These are phyloP conservation scores for Takakia lepidozioides DNA, from an alignment of 225 moss, liverwort and hornwort genomes.

Conservation along the genomic window DNA sequence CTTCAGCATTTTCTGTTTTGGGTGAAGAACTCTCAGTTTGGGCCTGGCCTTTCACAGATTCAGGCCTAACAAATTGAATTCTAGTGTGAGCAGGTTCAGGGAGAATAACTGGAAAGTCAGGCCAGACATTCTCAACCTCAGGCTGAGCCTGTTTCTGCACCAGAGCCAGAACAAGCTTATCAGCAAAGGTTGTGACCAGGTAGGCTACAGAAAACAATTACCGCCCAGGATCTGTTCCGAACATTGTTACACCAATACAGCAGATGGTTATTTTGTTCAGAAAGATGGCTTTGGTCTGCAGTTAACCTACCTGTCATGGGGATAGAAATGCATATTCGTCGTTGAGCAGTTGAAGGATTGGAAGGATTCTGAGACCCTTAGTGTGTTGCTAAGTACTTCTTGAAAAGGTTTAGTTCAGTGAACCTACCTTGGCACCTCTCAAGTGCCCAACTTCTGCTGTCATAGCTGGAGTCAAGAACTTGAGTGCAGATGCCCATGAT, in stretches of 20 bases:
- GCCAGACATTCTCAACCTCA: slow-evolving; percentile 36
- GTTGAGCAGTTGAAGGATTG: too few relatives aligned
- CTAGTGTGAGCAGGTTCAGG: slow-evolving; percentile 42
- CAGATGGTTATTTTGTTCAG: too few relatives aligned
- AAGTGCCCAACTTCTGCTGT: slow-evolving; percentile 28
- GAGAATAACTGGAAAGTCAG: slow-evolving; percentile 29
- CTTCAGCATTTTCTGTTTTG: slow-evolving; percentile 18
- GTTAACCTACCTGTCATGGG: too few relatives aligned
- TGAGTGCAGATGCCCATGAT: slow-evolving; percentile 32
- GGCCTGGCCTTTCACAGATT: slow-evolving; percentile 14
- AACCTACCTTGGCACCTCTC: slow-evolving; percentile 28
- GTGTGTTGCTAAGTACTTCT: too few relatives aligned
- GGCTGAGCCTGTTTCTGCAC: slow-evolving; percentile 49
- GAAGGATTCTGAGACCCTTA: too few relatives aligned
- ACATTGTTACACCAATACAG: too few relatives aligned
- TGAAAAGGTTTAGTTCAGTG: too few relatives aligned
- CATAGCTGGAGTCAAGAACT: slow-evolving; percentile 30
- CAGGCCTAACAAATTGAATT: slow-evolving; percentile 21
- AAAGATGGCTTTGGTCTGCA: too few relatives aligned
- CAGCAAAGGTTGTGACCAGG: too few relatives aligned
- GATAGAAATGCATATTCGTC: too few relatives aligned
- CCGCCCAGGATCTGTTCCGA: too few relatives aligned
- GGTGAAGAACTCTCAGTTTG: slow-evolving; percentile 15
- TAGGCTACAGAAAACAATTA: too few relatives aligned
- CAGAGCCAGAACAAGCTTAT: slow-evolving; percentile 27